Evolutionary conservation across 1,139 yeast species (phyloP).

Genomic region (Diutina siamensis): DNA sequence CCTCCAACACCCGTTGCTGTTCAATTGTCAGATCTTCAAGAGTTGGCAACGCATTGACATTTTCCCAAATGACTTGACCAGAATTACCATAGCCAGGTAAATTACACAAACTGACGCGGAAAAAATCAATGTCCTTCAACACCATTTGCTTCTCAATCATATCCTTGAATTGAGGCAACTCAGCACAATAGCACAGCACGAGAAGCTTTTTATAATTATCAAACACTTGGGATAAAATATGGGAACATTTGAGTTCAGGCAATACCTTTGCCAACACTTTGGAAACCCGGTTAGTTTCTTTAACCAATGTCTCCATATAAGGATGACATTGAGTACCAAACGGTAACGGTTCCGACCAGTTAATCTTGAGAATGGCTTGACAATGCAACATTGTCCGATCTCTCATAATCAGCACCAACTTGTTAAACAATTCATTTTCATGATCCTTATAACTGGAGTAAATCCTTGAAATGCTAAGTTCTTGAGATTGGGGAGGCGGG

Average conservation of each 20-base stretch:
- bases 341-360: constrained; percentile 37
- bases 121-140: constrained; percentile 54
- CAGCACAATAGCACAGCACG: constrained; percentile 41
- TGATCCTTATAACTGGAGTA: constrained; percentile 41
- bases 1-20: constrained; percentile 25
- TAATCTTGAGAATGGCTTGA: constrained; percentile 28
- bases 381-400: constrained; percentile 49
- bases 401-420: constrained; percentile 58
- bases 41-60: constrained; percentile 44
- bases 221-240: constrained; percentile 45
- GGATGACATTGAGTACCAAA: constrained; percentile 38
- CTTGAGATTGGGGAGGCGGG: constrained; percentile 10
- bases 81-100: constrained; percentile 56
- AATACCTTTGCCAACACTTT: constrained; percentile 50
- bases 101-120: constrained; percentile 46
- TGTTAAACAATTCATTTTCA: constrained; percentile 53
- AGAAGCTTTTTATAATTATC: constrained; percentile 48
- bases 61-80: constrained; percentile 57
- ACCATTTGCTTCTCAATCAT: constrained; percentile 42
- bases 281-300: constrained; percentile 53
- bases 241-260: constrained; percentile 37
- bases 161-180: constrained; percentile 40
- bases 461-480: constrained; percentile 23
- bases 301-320: constrained; percentile 58
- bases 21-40: constrained; percentile 41